These are phyloP conservation scores for Cercospora janseana DNA, from an alignment of 2,329 filamentous ascomycete genomes.

Conservation along the genomic window DNA sequence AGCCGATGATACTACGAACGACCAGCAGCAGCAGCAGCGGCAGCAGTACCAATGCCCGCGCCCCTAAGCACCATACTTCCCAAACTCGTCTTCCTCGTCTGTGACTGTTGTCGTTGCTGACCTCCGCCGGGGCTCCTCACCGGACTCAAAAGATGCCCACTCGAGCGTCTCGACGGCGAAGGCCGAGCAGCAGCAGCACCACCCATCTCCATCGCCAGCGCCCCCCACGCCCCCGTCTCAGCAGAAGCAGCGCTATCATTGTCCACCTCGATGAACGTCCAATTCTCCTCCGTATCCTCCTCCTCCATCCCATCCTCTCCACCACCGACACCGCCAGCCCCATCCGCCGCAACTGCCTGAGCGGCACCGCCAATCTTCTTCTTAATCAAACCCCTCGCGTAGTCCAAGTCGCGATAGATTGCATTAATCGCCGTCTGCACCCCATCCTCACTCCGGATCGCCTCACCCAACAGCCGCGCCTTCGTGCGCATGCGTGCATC, in stretches of 20 bases:
- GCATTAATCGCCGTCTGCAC: conserved; percentile 87
- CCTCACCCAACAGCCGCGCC: conserved; percentile 75
- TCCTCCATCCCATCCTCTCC: too few relatives aligned
- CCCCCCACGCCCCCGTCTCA: conserved; percentile 3
- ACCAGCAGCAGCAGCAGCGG: neutral
- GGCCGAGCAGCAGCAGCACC: neutral
- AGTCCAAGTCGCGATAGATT: conserved; percentile 93
- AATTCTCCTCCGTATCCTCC: conserved; percentile 48
- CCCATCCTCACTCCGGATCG: conserved; percentile 87
- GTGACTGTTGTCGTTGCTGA: neutral
- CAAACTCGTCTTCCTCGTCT: conserved; percentile 7
- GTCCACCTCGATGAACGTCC: conserved; percentile 80
- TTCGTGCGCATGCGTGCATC: conserved; percentile 89
- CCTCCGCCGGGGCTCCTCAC: neutral
- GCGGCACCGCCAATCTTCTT: conserved; percentile 27
- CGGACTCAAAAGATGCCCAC: conserved; percentile 1
- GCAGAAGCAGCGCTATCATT: conserved; percentile 40
- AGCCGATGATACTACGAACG: conserved; percentile 15
- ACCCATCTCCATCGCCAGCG: conserved; percentile 3
- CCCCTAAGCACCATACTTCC: conserved; percentile 12
- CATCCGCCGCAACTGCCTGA: conserved; percentile 13
- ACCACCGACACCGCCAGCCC: conserved; percentile 22
- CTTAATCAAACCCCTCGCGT: conserved; percentile 80
- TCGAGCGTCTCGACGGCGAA: neutral
- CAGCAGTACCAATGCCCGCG: too few relatives aligned